Percentiles rank a stretch among this genome's conserved stretches.
Evolutionary conservation across 306 rosid genomes (phyloP).

Genomic region (Glycyrrhiza uralensis): DNA sequence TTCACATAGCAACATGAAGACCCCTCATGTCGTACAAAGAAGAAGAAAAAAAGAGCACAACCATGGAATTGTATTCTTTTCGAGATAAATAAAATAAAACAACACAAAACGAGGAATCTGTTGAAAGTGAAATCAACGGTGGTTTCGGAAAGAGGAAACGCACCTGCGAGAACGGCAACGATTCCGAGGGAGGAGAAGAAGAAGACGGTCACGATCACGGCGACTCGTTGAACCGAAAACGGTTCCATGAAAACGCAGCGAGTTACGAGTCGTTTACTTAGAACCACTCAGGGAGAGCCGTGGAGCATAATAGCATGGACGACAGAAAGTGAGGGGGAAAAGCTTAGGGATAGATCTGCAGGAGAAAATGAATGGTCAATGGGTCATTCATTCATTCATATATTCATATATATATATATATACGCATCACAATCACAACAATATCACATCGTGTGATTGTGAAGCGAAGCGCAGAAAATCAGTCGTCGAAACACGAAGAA

Average conservation of each 20-base stretch:
- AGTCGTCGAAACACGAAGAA: neutral
- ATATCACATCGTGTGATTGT: constrained; percentile 29
- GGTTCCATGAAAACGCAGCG: constrained; percentile 27
- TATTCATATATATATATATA: too few species aligned
- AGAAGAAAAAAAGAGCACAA: neutral
- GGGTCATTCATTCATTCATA: too few species aligned
- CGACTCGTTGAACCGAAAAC: constrained; percentile 13
- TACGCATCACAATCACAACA: too few species aligned
- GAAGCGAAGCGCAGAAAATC: neutral
- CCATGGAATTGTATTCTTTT: neutral
- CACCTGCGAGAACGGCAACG: constrained; percentile 36
- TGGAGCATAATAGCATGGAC: neutral
- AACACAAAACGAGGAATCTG: neutral
- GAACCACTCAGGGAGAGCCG: neutral
- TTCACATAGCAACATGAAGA: too few species aligned
- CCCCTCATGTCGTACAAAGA: constrained; percentile 22
- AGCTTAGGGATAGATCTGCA: neutral
- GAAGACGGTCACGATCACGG: neutral
- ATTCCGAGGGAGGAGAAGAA: constrained; percentile 20
- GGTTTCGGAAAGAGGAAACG: neutral
- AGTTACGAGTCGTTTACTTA: neutral
- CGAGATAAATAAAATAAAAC: neutral
- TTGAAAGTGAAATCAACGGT: neutral
- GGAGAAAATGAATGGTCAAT: neutral
- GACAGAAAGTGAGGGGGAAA: neutral